These are phyloP conservation scores for Talaromyces sp. DNA, from an alignment of 2,329 filamentous ascomycete species.

Conservation along the genomic window DNA sequence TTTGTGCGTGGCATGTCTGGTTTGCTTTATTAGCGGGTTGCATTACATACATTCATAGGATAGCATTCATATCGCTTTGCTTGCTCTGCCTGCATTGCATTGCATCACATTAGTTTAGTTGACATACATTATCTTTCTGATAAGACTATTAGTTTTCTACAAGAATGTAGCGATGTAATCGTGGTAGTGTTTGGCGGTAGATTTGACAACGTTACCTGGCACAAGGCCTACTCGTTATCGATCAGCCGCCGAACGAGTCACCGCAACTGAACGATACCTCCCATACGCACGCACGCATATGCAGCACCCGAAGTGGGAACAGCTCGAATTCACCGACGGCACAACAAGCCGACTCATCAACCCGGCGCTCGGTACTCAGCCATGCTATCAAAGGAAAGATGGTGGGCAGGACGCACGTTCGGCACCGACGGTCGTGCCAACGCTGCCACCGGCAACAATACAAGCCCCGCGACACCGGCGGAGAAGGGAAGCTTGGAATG, in stretches of 20 bases:
- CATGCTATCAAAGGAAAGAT: background rate
- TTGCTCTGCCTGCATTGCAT: conserved; percentile 1
- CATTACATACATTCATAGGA: background rate
- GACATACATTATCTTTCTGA: background rate
- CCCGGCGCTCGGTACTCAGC: background rate
- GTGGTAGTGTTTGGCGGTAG: no score
- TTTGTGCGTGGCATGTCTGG: conserved; percentile 4
- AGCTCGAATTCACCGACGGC: background rate
- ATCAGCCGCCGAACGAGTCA: no score
- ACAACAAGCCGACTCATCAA: background rate
- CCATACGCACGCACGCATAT: no score
- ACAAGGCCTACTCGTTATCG: no score
- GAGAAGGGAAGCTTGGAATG: background rate
- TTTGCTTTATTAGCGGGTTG: background rate
- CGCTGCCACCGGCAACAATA: no score
- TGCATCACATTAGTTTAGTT: conserved; percentile 1
- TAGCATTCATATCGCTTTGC: conserved; percentile 1
- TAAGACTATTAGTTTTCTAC: background rate
- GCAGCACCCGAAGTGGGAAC: no score
- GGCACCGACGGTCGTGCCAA: background rate
- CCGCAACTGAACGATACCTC: no score
- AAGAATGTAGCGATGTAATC: background rate
- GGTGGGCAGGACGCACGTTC: background rate
- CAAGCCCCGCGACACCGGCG: no score
- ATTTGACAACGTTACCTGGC: no score